Conservation (phyloP, 257 asterid species). For the Voacanga thouarsii region DNA sequence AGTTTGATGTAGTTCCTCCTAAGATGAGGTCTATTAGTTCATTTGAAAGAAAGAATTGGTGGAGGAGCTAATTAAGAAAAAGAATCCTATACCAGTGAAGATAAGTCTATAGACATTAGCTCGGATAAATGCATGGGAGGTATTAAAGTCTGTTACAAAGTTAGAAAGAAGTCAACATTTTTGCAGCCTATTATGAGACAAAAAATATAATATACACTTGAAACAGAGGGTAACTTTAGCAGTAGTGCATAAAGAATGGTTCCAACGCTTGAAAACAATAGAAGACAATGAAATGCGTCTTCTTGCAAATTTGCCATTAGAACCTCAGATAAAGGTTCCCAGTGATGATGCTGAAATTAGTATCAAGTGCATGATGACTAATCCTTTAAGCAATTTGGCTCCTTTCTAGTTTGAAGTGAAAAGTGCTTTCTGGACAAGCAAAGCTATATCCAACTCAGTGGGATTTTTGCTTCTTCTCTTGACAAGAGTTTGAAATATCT, state of each 20-base stretch:
- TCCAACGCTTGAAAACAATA: slow-evolving; percentile 47
- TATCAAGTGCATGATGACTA: slow-evolving; percentile 31
- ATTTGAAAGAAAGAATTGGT: slow-evolving; percentile 49
- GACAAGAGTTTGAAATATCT: slow-evolving; percentile 91
- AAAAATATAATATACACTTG: slow-evolving; percentile 38
- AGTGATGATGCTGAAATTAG: slow-evolving; percentile 29
- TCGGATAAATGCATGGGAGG: slow-evolving; percentile 79
- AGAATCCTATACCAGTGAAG: slow-evolving; percentile 72
- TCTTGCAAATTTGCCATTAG: slow-evolving; percentile 69
- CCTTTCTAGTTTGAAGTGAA: slow-evolving; percentile 76
- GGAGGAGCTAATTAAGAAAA: slow-evolving; percentile 73
- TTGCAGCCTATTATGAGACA: slow-evolving; percentile 62
- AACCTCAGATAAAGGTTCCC: slow-evolving; percentile 35
- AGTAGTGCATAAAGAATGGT: slow-evolving; percentile 57
- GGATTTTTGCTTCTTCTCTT: slow-evolving; percentile 70
- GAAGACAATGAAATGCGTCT: slow-evolving; percentile 74
- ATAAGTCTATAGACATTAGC: slow-evolving; percentile 96
- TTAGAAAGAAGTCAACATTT: slow-evolving; percentile 80
- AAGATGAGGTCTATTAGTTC: slow-evolving; percentile 83
- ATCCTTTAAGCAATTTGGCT: slow-evolving; percentile 52
- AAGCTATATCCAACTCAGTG: slow-evolving; percentile 34
- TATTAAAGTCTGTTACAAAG: slow-evolving; percentile 90
- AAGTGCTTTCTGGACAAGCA: slow-evolving; percentile 43
- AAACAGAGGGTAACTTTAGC: slow-evolving; percentile 64
- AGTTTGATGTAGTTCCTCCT: slow-evolving; percentile 89